These are phyloP conservation scores for Ampelomyces quisqualis DNA, from an alignment of 2,329 filamentous ascomycete species.

Conservation along the genomic window DNA sequence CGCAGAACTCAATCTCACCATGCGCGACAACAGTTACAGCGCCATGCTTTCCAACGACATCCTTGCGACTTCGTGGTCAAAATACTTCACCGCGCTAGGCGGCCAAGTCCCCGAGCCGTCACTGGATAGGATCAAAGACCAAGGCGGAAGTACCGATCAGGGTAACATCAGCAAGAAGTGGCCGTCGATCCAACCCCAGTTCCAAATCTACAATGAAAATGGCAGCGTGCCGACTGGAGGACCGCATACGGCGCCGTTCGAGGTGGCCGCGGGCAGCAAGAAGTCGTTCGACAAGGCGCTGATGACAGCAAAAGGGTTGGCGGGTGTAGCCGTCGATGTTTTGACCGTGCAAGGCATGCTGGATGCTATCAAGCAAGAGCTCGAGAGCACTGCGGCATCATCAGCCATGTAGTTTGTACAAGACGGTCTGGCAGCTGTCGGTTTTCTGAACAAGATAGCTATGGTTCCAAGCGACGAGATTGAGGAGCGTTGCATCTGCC, in stretches of 20 bases:
- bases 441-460: too few relatives aligned
- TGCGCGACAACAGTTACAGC: constrained; percentile 13
- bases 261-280: constrained; percentile 13
- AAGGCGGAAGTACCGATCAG: constrained; percentile 14
- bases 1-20: constrained; percentile 13
- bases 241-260: constrained; percentile 17
- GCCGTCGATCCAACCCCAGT: constrained; percentile 17
- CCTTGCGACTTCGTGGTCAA: constrained; percentile 10
- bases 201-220: constrained; percentile 17
- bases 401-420: too few relatives aligned
- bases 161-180: constrained; percentile 20
- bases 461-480: too few relatives aligned
- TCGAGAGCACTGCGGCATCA: too few relatives aligned
- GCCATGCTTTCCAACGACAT: constrained; percentile 14
- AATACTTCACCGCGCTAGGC: constrained; percentile 6
- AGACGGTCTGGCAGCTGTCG: too few relatives aligned
- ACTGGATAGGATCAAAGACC: constrained; percentile 8
- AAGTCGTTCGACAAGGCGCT: constrained; percentile 17
- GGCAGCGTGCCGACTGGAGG: constrained; percentile 10
- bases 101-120: constrained; percentile 7
- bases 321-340: constrained; percentile 14
- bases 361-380: constrained; percentile 13
- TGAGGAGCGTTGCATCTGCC: too few relatives aligned
- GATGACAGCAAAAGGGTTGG: constrained; percentile 14
- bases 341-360: constrained; percentile 13